These are phyloP conservation scores for Pachysandra terminalis DNA, from an alignment of 164 flowering plant genomes.

Conservation along the genomic window DNA sequence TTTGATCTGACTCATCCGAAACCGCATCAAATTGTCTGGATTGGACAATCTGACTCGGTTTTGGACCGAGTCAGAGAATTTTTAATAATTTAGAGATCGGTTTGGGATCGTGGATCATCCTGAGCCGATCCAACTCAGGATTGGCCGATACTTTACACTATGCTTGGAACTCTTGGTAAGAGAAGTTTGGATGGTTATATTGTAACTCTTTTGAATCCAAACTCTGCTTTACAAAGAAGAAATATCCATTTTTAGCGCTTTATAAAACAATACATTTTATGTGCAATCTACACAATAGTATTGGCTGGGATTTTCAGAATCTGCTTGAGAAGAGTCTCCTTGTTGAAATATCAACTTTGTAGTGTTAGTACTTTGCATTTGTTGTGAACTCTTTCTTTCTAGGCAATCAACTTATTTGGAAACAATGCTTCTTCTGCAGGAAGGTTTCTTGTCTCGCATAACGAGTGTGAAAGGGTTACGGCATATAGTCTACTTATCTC, in stretches of 20 bases:
- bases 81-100: too few species aligned
- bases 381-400: neutral
- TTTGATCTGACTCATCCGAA: too few species aligned
- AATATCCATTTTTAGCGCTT: neutral
- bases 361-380: neutral
- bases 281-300: neutral
- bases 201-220: neutral
- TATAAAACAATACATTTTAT: neutral
- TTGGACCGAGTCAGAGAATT: too few species aligned
- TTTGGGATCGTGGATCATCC: too few species aligned
- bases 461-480: constrained; percentile 57
- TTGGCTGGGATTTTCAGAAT: neutral
- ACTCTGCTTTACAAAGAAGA: neutral
- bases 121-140: too few species aligned
- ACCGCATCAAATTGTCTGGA: too few species aligned
- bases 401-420: neutral
- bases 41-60: too few species aligned
- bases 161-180: neutral
- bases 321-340: neutral
- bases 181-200: neutral
- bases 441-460: constrained; percentile 55
- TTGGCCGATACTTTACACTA: too few species aligned
- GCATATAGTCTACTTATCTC: constrained; percentile 74
- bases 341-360: neutral
- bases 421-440: constrained; percentile 37